Evolutionary conservation across 1,284 basidiomycete species (phyloP).

Genomic region (Irpex rosettiformis): DNA sequence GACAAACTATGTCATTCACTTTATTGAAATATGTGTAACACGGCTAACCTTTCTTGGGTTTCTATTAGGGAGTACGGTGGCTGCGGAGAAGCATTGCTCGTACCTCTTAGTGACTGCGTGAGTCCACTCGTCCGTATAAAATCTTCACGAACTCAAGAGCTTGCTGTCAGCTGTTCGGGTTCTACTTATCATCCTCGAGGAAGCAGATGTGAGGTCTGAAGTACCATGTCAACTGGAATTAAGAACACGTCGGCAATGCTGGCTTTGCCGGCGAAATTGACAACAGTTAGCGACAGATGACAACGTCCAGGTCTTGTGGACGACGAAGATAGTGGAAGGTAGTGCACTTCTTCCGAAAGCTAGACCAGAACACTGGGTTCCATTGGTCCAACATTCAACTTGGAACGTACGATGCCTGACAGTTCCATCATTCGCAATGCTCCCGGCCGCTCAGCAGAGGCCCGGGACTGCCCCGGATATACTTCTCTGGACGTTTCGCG

Average conservation of each 20-base stretch:
- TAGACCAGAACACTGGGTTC: background rate
- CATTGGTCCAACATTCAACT: background rate
- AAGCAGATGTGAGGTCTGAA: background rate
- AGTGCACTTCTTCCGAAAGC: background rate
- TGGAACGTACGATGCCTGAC: background rate
- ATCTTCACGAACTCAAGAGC: background rate
- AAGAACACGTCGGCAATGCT: background rate
- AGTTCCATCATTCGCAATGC: background rate
- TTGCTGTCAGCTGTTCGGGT: background rate
- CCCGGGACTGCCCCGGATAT: background rate
- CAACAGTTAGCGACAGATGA: background rate
- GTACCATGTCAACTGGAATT: background rate
- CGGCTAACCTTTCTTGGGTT: background rate
- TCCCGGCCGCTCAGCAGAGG: background rate
- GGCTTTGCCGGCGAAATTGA: background rate
- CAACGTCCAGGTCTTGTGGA: background rate
- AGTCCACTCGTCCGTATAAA: background rate
- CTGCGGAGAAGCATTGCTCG: background rate
- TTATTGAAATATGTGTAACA: background rate
- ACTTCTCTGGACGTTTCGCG: background rate
- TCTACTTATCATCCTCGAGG: background rate
- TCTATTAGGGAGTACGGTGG: background rate
- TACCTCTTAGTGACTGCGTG: background rate
- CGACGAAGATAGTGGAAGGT: background rate
- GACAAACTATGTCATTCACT: background rate